phyloP scores from a whole-genome alignment of 768 basidiomycete species.

The Leucocoprinus leucothites region DNA sequence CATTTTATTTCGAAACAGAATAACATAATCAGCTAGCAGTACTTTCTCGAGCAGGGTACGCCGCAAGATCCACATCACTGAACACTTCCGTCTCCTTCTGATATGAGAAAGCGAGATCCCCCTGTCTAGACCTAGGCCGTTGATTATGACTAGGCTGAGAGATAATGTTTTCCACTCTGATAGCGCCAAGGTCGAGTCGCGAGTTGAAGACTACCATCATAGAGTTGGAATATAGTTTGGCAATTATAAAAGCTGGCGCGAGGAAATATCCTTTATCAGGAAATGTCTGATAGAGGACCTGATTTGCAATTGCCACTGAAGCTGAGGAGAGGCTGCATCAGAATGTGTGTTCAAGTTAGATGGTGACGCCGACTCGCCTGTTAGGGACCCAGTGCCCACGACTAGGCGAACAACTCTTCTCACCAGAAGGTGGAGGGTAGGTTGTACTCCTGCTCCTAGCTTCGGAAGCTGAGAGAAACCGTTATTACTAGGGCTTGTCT shows the following conservation, averaged over 20 bases:
- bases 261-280: slow-evolving; percentile 19
- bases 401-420: slow-evolving; percentile 13
- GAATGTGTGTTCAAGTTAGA: neutral
- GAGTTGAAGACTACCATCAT: neutral
- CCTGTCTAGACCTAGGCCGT: no score
- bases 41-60: no score
- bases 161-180: no score
- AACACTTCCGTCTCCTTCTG: no score
- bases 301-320: slow-evolving; percentile 16
- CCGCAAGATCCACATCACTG: no score
- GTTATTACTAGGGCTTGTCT: neutral
- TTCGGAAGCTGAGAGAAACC: neutral
- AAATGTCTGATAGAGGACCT: slow-evolving; percentile 16
- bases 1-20: no score
- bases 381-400: slow-evolving; percentile 18
- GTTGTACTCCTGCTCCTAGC: slow-evolving; percentile 6
- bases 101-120: no score
- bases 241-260: slow-evolving; percentile 16
- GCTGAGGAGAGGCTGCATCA: no score
- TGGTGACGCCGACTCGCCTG: no score
- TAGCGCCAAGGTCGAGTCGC: neutral
- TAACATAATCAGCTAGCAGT: no score
- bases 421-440: slow-evolving; percentile 10
- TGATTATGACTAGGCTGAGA: no score
- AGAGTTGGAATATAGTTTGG: slow-evolving; percentile 22